Percentiles rank a stretch among this genome's conserved stretches.
Evolutionary conservation across 176 grass and related monocot genomes (phyloP).

Genomic region (Eragrostis nindensis): DNA sequence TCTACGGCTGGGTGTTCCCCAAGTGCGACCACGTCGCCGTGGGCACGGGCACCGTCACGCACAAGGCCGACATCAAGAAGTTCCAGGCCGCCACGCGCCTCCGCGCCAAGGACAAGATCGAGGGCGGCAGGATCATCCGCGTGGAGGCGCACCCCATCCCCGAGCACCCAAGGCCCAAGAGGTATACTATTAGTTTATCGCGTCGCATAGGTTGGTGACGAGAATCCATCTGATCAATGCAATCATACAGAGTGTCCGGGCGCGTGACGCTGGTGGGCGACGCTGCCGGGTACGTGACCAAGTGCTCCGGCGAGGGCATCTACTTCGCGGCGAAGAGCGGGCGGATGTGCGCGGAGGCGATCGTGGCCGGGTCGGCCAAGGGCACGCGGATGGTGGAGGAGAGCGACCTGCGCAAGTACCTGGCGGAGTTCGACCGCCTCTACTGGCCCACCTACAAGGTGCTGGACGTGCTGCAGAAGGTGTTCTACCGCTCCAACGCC

Average conservation of each 20-base stretch:
- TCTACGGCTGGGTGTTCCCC: constrained; percentile 99
- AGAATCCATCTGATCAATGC: too few species aligned
- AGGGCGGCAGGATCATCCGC: constrained; percentile 91
- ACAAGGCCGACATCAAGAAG: constrained; percentile 96
- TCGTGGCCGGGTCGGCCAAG: constrained; percentile 79
- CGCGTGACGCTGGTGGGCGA: constrained; percentile 85
- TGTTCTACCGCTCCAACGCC: constrained; percentile 96
- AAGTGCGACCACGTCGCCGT: constrained; percentile 98
- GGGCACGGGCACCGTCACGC: constrained; percentile 94
- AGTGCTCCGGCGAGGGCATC: constrained; percentile 98
- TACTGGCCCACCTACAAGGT: constrained; percentile 99
- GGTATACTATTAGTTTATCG: constrained; percentile 30
- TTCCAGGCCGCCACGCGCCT: constrained; percentile 96
- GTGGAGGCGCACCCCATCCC: constrained; percentile 98
- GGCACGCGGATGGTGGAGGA: constrained; percentile 87
- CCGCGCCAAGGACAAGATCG: constrained; percentile 95
- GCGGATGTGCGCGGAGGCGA: constrained; percentile 88
- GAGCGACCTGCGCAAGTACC: constrained; percentile 92
- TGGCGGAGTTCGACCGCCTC: constrained; percentile 83
- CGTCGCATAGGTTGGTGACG: too few species aligned
- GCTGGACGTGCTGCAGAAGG: constrained; percentile 97
- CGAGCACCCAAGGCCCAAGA: constrained; percentile 82
- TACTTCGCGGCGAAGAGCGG: constrained; percentile 99
- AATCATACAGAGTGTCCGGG: constrained; percentile 69
- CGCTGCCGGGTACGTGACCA: constrained; percentile 95